Conservation (phyloP, 2,329 filamentous ascomycete genomes). For the Ophioceras dolichostomum region DNA sequence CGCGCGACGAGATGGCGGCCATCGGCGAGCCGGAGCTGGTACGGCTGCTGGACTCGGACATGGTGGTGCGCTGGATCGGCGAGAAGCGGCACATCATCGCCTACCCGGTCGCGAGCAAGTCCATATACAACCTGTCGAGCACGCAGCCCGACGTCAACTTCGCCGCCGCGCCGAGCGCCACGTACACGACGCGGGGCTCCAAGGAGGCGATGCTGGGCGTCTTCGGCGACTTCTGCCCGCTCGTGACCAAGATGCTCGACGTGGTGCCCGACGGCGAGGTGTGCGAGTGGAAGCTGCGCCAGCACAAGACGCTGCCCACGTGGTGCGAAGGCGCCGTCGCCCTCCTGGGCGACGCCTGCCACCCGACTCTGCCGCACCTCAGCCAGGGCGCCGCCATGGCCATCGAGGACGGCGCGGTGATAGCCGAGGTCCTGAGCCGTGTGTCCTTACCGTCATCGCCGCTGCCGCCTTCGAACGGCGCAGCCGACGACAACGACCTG, state of each 20-base stretch:
- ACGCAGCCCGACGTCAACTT: conserved; percentile 50
- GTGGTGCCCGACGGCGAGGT: conserved; percentile 50
- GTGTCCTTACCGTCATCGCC: conserved; percentile 14
- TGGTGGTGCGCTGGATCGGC: conserved; percentile 65
- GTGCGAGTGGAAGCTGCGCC: conserved; percentile 52
- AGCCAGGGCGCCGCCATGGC: conserved; percentile 58
- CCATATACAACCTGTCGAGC: conserved; percentile 52
- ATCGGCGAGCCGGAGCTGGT: conserved; percentile 57
- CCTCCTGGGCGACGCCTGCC: conserved; percentile 52
- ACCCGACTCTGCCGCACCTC: conserved; percentile 55
- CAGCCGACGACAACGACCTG: conserved; percentile 14
- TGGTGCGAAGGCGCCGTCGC: conserved; percentile 46
- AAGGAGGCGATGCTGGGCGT: conserved; percentile 50
- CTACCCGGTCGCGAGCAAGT: conserved; percentile 58
- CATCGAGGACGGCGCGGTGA: conserved; percentile 52
- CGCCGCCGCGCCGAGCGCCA: conserved; percentile 41
- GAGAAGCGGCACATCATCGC: conserved; percentile 65
- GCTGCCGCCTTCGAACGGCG: no score
- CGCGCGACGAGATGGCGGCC: conserved; percentile 49
- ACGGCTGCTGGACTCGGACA: conserved; percentile 52
- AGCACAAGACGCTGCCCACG: conserved; percentile 40
- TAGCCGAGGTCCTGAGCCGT: conserved; percentile 38
- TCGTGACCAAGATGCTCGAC: conserved; percentile 44
- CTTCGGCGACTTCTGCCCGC: conserved; percentile 47
- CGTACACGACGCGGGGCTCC: conserved; percentile 50